Conservation (phyloP, 257 asterid genomes). For the Solanum boliviense region DNA sequence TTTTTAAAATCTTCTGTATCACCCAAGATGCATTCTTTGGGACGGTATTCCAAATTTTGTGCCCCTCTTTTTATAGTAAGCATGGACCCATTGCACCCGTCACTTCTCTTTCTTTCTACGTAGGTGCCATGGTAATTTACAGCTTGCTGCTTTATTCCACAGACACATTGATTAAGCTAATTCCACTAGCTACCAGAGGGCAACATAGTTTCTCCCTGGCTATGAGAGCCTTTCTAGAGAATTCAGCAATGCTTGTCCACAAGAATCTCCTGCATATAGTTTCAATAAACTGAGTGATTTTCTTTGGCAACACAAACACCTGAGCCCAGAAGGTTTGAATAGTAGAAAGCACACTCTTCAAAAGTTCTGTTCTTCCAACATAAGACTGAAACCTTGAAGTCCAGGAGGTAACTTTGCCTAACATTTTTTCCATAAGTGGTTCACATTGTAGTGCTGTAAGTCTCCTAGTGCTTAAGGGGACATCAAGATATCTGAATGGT, state of each 20-base stretch:
- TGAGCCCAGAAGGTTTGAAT: neutral
- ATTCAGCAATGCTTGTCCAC: neutral
- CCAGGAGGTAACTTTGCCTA: neutral
- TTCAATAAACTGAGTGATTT: neutral
- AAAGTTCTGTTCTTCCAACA: neutral
- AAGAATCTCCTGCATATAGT: neutral
- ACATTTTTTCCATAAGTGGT: neutral
- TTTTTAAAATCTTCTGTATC: neutral
- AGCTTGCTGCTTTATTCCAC: neutral
- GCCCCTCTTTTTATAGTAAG: neutral
- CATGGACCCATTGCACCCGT: neutral
- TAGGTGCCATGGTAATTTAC: neutral
- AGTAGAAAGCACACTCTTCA: neutral
- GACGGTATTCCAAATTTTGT: neutral
- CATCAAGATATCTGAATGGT: neutral
- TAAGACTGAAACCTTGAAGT: neutral
- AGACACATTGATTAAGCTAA: neutral
- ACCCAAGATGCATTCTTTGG: neutral
- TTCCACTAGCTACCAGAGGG: neutral
- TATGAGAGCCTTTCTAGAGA: neutral
- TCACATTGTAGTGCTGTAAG: neutral
- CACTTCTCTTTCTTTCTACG: neutral
- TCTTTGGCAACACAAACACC: neutral
- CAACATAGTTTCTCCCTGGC: neutral
- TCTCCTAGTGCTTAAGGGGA: neutral